Conservation (phyloP, 2,329 filamentous ascomycete species). For the Trichoderma atroviride region DNA sequence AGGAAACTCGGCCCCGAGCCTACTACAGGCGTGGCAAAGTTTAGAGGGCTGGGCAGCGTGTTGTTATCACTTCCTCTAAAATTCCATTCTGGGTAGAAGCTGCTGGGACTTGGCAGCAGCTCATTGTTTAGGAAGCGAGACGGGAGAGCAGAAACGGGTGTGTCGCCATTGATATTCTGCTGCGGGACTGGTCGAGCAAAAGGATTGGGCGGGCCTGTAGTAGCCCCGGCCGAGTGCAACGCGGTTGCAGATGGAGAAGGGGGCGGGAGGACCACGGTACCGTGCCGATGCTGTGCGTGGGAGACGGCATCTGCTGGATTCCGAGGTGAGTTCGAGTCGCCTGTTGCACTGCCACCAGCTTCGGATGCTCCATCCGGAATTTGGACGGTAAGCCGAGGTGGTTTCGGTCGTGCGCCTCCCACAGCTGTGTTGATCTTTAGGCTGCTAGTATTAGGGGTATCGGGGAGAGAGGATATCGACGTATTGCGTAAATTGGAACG, state of each 20-base stretch:
- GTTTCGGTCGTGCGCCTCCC: slow-evolving; percentile 71
- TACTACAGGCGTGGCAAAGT: slow-evolving; percentile 81
- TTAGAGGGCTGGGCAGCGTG: slow-evolving; percentile 87
- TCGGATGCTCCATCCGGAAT: slow-evolving; percentile 92
- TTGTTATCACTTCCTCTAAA: slow-evolving; percentile 74
- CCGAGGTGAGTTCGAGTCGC: slow-evolving; percentile 67
- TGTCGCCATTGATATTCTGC: slow-evolving; percentile 57
- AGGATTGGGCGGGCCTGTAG: slow-evolving; percentile 89
- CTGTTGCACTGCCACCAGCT: slow-evolving; percentile 71
- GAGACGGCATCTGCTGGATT: slow-evolving; percentile 62
- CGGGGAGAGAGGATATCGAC: slow-evolving; percentile 65
- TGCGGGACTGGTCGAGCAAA: slow-evolving; percentile 87
- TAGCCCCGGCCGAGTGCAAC: slow-evolving; percentile 85
- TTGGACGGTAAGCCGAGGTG: slow-evolving; percentile 84
- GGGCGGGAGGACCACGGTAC: slow-evolving; percentile 80
- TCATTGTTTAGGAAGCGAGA: slow-evolving; percentile 88
- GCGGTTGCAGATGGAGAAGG: slow-evolving; percentile 88
- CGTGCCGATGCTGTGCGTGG: slow-evolving; percentile 53
- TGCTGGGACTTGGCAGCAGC: slow-evolving; percentile 85
- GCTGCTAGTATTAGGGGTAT: slow-evolving; percentile 77
- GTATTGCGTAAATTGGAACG: slow-evolving; percentile 52
- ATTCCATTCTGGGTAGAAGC: slow-evolving; percentile 91
- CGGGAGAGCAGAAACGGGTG: slow-evolving; percentile 90
- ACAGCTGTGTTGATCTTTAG: slow-evolving; percentile 57
- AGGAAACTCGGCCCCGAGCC: slow-evolving; percentile 65